phyloP scores from a whole-genome alignment of 2,329 filamentous ascomycete genomes.

The Exophiala calicioides region DNA sequence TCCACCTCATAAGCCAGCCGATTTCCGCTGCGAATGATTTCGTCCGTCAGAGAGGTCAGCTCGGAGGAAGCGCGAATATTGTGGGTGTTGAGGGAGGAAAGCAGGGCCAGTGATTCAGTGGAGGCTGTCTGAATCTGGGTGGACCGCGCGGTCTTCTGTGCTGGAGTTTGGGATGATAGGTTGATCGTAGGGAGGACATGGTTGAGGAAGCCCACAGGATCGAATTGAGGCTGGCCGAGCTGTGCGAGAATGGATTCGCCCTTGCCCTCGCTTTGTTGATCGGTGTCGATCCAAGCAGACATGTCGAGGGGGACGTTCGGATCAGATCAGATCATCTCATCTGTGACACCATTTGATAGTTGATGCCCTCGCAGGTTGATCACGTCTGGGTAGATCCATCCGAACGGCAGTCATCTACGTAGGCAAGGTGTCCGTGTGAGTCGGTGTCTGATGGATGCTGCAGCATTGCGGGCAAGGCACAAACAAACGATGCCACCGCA shows the following conservation, averaged over 20 bases:
- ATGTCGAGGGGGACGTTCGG: not conserved
- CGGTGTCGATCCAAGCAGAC: conserved; percentile 13
- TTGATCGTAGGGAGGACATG: conserved; percentile 69
- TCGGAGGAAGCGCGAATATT: conserved; percentile 78
- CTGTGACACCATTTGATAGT: too few species aligned
- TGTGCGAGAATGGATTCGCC: conserved; percentile 11
- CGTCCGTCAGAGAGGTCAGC: conserved; percentile 87
- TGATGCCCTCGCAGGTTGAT: too few species aligned
- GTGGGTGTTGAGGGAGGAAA: conserved; percentile 85
- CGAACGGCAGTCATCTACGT: too few species aligned
- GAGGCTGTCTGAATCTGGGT: conserved; percentile 59
- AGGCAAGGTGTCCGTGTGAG: too few species aligned
- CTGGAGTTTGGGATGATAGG: conserved; percentile 46
- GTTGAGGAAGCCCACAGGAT: conserved; percentile 84
- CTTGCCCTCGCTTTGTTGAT: conserved; percentile 1
- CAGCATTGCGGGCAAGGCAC: too few species aligned
- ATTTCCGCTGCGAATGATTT: conserved; percentile 86
- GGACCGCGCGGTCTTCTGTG: conserved; percentile 59
- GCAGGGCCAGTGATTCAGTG: conserved; percentile 75
- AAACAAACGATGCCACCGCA: too few species aligned
- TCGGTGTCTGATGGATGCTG: too few species aligned
- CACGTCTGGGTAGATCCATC: too few species aligned
- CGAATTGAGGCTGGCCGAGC: conserved; percentile 58
- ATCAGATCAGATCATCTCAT: too few species aligned
- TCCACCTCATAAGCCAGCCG: conserved; percentile 93